Base-by-base conservation (phyloP, 495 filamentous ascomycete genomes). In the Delitschia confertaspora region DNA sequence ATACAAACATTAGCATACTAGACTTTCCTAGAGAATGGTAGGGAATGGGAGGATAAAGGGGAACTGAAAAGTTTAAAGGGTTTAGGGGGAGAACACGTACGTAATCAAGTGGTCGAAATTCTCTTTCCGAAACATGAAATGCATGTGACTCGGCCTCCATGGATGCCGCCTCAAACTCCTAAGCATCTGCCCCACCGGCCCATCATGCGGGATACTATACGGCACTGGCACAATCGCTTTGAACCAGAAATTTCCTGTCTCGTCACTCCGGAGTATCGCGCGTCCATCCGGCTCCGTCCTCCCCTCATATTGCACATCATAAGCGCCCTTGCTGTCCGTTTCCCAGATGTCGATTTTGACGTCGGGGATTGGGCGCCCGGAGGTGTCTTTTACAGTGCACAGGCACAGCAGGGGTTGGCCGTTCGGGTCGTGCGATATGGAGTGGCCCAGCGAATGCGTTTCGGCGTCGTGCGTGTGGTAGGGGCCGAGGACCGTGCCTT, bases 381-480 rank as follows among this genome's bases (percentile, higher is more conserved):
- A 22, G 0, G 72, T 74, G 62, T 93, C 84, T 34, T 70, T 73
- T 42, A 95, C 65, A 0, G 73, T 83, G 66, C 88, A 89, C 11
- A 88, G 56, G 10, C 85, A 80, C 8, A 95, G 75, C 51, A 86
- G 74, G 0, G 83, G 80, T 57, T 78, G 73, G 16, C 83, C 83
- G 23, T 69, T 65, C 0, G 76, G 70, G 53, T 89, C 85, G 45
- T 77, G 75, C 10, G 82, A 80, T 69, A 95, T 88, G 53, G 57
- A 56, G 14, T 71, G 65, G 19, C 88, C 88, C 46, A 78, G 65
- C 9, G 69, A 38, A 30, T 83, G 69, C 23, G 69, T 60, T 19
- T 79, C 71, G 2, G 88, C 86, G 54, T 94, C 87, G 83, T 93
- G 83, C 2, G 86, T 89, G 70, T 95, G 87, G 71, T 94, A 95